Evolutionary conservation across 2,329 filamentous ascomycete genomes (phyloP).

Genomic region (Phyllosticta citribraziliensis): DNA sequence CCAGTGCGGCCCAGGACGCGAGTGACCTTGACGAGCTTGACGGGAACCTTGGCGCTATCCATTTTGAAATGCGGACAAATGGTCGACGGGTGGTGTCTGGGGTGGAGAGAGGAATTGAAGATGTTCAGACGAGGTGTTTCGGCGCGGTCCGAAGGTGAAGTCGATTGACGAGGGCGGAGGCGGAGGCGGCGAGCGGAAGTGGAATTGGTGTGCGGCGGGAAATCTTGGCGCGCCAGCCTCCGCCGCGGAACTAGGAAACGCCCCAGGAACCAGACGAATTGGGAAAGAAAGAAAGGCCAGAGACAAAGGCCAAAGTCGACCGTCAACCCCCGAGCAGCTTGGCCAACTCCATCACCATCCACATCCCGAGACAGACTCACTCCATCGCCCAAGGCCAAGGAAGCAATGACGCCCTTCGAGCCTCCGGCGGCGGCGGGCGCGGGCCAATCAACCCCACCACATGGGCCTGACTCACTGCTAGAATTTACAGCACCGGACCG

Average conservation of each 20-base stretch:
- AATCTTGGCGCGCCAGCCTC: slow-evolving; percentile 7
- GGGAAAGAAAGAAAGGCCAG: no score
- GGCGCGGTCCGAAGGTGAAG: background rate
- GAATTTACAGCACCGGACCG: background rate
- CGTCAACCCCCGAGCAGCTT: no score
- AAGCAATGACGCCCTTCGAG: background rate
- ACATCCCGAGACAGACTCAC: background rate
- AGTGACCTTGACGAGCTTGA: slow-evolving; percentile 99
- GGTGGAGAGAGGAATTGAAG: background rate
- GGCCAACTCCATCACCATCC: no score
- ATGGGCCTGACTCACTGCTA: background rate
- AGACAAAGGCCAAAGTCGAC: no score
- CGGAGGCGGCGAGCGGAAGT: slow-evolving; percentile 4
- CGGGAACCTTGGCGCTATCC: slow-evolving; percentile 89
- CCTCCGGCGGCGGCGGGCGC: background rate
- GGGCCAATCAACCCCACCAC: background rate
- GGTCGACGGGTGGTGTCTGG: background rate
- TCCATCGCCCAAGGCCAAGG: background rate
- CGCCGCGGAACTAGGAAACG: background rate
- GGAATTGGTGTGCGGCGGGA: slow-evolving; percentile 5
- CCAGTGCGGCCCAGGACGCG: slow-evolving; percentile 94
- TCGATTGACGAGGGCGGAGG: background rate
- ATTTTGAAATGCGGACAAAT: slow-evolving; percentile 44
- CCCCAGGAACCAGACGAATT: no score
- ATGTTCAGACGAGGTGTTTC: background rate